A percentile compares a stretch with the other conserved stretches of the same genome.
Conservation (phyloP, 2,329 filamentous ascomycete genomes). For the Cladosporium colombiae region DNA sequence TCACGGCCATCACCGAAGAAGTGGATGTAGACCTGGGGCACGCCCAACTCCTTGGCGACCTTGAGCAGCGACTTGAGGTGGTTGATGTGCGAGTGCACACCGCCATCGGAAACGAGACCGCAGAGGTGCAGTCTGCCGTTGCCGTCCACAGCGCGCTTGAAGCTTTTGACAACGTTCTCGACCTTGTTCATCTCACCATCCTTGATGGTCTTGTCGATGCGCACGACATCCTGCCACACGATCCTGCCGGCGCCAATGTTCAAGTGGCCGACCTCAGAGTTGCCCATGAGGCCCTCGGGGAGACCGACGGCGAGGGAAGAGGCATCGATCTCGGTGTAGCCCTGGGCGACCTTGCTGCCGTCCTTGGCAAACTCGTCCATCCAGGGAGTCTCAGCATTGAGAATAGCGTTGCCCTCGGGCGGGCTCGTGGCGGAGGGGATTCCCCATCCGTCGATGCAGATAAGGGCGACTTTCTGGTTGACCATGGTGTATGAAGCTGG, state of each 20-base stretch:
- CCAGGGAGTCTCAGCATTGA: slow-evolving; percentile 85
- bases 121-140: slow-evolving; percentile 91
- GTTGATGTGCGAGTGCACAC: slow-evolving; percentile 93
- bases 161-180: slow-evolving; percentile 73
- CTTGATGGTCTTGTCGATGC: slow-evolving; percentile 92
- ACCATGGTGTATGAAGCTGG: slow-evolving; percentile 56
- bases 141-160: slow-evolving; percentile 78
- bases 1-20: slow-evolving; percentile 98
- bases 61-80: slow-evolving; percentile 86
- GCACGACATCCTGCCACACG: slow-evolving; percentile 90
- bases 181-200: slow-evolving; percentile 76
- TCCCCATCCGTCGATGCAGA: slow-evolving; percentile 99
- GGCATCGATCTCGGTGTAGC: slow-evolving; percentile 90
- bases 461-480: slow-evolving; percentile 70
- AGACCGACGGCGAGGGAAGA: slow-evolving; percentile 94
- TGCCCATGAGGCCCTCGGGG: slow-evolving; percentile 96
- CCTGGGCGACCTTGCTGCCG: slow-evolving; percentile 72
- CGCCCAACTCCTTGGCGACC: slow-evolving; percentile 82
- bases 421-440: slow-evolving; percentile 77
- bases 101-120: slow-evolving; percentile 90
- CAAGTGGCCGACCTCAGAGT: slow-evolving; percentile 96
- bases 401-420: slow-evolving; percentile 91
- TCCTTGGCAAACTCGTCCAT: slow-evolving; percentile 81
- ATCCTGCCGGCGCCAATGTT: slow-evolving; percentile 98
- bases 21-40: slow-evolving; percentile 95